Base-by-base conservation (phyloP, 2,329 filamentous ascomycete species). In the Coniella lustricola region DNA sequence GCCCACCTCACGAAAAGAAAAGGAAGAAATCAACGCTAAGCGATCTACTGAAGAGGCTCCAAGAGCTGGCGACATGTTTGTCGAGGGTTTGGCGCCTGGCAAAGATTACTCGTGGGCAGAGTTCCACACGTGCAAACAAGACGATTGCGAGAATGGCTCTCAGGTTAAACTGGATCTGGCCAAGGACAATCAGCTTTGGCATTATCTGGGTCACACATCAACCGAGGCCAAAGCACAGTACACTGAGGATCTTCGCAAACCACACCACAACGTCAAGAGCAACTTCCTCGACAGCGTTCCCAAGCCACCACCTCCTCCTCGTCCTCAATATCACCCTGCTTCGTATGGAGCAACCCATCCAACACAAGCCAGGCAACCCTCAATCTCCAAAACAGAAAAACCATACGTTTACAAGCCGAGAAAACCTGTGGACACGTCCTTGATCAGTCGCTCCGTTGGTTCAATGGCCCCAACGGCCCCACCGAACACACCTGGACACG, bases 151-250 rank as follows among this genome's bases (percentile, higher is more conserved):
- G 53, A 85, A 84, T 57, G 72, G 72, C 54, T 72, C 70, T 46
- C 81, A 87, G 63, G 75, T 74, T 61, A 86, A 83, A 66, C 71
- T 94, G 50, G 81, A 95, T 60, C 65, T 95, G 8, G 67, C 67
- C 52, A 87, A 85, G 62, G 74, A 82, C 14, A 79, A 91, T 53
- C 84, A 87, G 62, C 65, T 95, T 16, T 97, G 90, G 88, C 79
- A 89, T 68, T 97, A 96, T 64, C 75, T 98, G 52, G 88, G 88
- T 29, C 81, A 81, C 63, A 79, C 77, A 17, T 97, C 91, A 18
- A 96, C 91, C 7, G 91, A 97, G 61, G 86, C 89, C 46, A 90
- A 84, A 64, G 84, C 90, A 21, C 89, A 94, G 63, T 98, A 93
- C 67, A 95, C 90, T 4, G 87, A 93, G 59, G 82, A 95, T 66